Base-by-base conservation (phyloP, 139 green algal species). In the Chlorella sp. region DNA sequence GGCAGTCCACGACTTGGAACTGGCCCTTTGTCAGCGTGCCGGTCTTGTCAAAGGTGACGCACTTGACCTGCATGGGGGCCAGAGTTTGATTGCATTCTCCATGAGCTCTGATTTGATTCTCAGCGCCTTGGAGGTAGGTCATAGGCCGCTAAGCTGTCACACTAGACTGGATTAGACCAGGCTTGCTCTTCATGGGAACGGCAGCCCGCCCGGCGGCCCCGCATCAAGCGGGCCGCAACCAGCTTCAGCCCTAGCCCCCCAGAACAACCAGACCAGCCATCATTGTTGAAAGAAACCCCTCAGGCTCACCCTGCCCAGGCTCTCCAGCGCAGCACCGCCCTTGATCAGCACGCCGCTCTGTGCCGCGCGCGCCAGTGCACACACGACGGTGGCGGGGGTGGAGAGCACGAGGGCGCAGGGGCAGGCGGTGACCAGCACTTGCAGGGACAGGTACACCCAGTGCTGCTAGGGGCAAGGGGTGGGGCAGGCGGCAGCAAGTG, bases 41-140 rank as follows among this genome's bases (percentile, higher is more conserved):
- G 0, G 96, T 99, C 92, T 99, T 99, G 89, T 99, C 96, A 84
- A 98, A 97, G 19, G 97, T 89, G 17, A 98, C 91, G 8, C 62
- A 41, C 19, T 8, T 26, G 13, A 83, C 62, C 78, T 83, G 78
- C 54, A 56, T n/a, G n/a, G n/a, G n/a, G 22, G 8, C 5, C n/a
- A 26, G 7, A 7, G 30, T 41, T 9, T 20, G 2, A 46, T 40
- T 28, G 32, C n/a, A n/a, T n/a, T n/a, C n/a, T n/a, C n/a, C n/a
- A n/a, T n/a, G n/a, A n/a, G n/a, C n/a, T n/a, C n/a, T n/a, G n/a
- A n/a, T n/a, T n/a, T n/a, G n/a, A n/a, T n/a, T n/a, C n/a, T n/a
- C n/a, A n/a, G n/a, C n/a, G n/a, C n/a, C n/a, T n/a, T n/a, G n/a
- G n/a, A n/a, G n/a, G n/a, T n/a, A n/a, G n/a, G n/a, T n/a, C n/a